Base-by-base conservation (phyloP, 805 yeast genomes). In the Teunomyces panamensis region DNA sequence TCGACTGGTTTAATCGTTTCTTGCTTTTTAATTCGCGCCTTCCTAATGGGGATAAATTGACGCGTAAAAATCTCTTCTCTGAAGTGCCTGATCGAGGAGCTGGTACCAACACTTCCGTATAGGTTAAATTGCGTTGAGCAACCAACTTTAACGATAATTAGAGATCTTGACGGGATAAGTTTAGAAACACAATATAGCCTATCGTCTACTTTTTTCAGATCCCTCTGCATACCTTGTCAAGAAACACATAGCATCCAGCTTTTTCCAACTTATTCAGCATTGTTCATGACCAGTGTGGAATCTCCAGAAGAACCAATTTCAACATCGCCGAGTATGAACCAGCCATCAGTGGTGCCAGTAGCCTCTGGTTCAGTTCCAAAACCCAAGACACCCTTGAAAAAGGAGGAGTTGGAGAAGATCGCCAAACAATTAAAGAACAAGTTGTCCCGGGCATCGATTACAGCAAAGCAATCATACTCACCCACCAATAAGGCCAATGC, bases 351-450 rank as follows among this genome's bases (percentile, higher is more conserved):
- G 53, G 47, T 13, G 39, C 49, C 17, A 47, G 34, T 39, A 46
- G 24, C 44, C 16, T 11, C 49, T 7, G 48, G 29, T 7, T 36
- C 36, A 9, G 30, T 46, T 43, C 41, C 42, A 41, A 58, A 56
- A 44, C 60, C 61, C 11, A 70, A 70, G 50, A 65, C 75, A 5
- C 67, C 74, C 17, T 61, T 73, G 55, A 65, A 65, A 49, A 73
- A 73, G 54, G 78, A 71, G 48, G 78, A 73, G 49, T 58, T 73
- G 49, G 78, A 73, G 55, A 65, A 69, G 45, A 73, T 73, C 26
- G 78, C 78, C 49, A 63, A 64, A 45, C 71, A 71, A 56, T 62
- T 73, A 51, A 73, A 72, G 56, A 64, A 61, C 48, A 71, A 71
- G 53, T 60, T 73, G 26, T 67, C 74, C 29, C 65, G 63, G 52